phyloP scores from a whole-genome alignment of 768 basidiomycete species.

The Pleurotus pulmonarius region DNA sequence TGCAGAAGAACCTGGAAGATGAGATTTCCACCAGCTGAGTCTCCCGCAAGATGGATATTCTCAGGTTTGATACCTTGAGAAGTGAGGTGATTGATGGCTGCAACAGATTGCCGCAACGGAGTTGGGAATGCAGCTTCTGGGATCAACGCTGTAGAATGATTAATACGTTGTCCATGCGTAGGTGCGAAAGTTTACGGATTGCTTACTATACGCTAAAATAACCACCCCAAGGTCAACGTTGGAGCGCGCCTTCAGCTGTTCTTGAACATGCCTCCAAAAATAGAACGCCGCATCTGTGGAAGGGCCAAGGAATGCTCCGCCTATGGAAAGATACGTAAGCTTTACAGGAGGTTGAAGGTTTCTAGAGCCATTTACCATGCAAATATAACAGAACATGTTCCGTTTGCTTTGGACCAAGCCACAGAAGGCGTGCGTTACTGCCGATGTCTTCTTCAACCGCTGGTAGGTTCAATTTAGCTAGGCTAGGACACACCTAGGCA shows the following conservation, averaged over 20 bases:
- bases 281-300: conserved; percentile 1
- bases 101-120: conserved; percentile 23
- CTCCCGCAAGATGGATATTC: conserved; percentile 26
- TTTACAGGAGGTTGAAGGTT: too few relatives aligned
- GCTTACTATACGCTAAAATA: conserved; percentile 18
- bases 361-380: conserved; percentile 11
- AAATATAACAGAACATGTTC: conserved; percentile 17
- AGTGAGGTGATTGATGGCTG: conserved; percentile 24
- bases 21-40: conserved; percentile 38
- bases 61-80: conserved; percentile 24
- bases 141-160: conserved; percentile 18
- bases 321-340: conserved; percentile 10
- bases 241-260: conserved; percentile 9
- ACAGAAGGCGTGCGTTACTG: conserved; percentile 14
- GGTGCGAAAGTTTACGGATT: too few relatives aligned
- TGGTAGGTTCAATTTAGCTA: too few relatives aligned
- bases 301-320: conserved; percentile 16
- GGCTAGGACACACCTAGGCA: too few relatives aligned
- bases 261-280: conserved; percentile 17
- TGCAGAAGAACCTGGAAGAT: conserved; percentile 32
- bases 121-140: conserved; percentile 24
- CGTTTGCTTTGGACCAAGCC: conserved; percentile 19
- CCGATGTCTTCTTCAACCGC: conserved; percentile 14
- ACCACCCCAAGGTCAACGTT: conserved; percentile 16
- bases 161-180: too few relatives aligned